Percentiles rank a stretch among this genome's conserved stretches.
These are phyloP conservation scores for Neonectria hederae DNA, from an alignment of 2,329 filamentous ascomycete species.

Conservation along the genomic window DNA sequence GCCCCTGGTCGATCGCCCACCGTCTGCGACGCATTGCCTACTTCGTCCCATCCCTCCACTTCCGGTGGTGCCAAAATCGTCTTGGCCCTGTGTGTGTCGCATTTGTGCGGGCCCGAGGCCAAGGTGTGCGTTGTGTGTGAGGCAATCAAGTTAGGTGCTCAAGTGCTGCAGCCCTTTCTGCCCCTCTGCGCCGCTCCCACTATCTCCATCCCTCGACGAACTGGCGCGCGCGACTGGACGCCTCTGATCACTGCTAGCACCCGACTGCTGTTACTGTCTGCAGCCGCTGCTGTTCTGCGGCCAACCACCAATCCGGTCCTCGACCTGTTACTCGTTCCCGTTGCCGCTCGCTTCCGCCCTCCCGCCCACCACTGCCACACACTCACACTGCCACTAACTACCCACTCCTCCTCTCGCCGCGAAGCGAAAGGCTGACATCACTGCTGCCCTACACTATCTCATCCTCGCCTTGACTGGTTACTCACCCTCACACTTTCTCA, in stretches of 20 bases:
- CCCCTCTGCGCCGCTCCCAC: conserved; percentile 2
- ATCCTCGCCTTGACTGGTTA: conserved; percentile 5
- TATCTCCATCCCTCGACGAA: not conserved
- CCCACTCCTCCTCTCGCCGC: conserved; percentile 7
- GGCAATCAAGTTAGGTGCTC: not conserved
- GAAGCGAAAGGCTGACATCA: conserved; percentile 27
- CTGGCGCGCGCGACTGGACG: conserved; percentile 3
- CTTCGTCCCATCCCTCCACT: not conserved
- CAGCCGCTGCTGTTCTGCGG: not conserved
- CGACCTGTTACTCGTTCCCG: conserved; percentile 22
- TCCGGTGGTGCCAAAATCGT: conserved; percentile 19
- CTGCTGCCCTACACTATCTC: conserved; percentile 20
- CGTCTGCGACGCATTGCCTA: too few species aligned
- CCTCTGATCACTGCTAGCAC: not conserved
- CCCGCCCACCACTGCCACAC: conserved; percentile 4
- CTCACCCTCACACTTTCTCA: conserved; percentile 17
- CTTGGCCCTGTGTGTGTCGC: conserved; percentile 21
- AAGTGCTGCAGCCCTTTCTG: not conserved
- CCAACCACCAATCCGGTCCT: not conserved
- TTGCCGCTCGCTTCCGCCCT: conserved; percentile 35
- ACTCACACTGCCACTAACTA: conserved; percentile 9
- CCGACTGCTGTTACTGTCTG: not conserved
- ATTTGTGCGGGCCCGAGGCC: conserved; percentile 20
- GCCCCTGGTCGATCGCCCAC: not conserved
- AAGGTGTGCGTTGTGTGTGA: conserved; percentile 11